These are phyloP conservation scores for Trifolium pratense DNA, from an alignment of 306 rosid species.

Conservation along the genomic window DNA sequence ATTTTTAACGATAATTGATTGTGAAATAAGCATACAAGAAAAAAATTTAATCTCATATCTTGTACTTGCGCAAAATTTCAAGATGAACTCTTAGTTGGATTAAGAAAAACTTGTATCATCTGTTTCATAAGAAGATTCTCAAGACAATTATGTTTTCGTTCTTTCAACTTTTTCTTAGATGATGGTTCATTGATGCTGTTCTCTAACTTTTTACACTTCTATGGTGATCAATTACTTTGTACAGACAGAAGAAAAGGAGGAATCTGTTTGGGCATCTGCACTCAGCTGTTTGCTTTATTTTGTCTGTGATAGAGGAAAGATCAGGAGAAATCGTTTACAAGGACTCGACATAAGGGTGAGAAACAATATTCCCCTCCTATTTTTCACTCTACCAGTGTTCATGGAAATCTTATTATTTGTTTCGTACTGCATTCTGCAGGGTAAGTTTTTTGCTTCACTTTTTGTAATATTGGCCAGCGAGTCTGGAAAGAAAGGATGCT, in stretches of 20 bases:
- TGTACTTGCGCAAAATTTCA: constrained; percentile 14
- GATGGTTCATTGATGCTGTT: constrained; percentile 19
- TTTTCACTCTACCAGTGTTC: constrained; percentile 25
- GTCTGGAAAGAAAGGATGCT: constrained; percentile 20
- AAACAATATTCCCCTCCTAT: constrained; percentile 23
- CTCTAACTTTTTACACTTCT: constrained; percentile 24
- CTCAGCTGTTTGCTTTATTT: constrained; percentile 98
- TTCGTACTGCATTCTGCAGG: constrained; percentile 32
- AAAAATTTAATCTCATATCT: constrained; percentile 9
- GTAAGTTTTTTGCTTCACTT: constrained; percentile 25
- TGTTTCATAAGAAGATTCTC: constrained; percentile 13
- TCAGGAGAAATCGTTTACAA: constrained; percentile 75
- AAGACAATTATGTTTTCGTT: constrained; percentile 10
- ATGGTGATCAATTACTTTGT: constrained; percentile 34
- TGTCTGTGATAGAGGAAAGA: constrained; percentile 92
- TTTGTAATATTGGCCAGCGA: constrained; percentile 5
- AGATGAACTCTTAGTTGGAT: constrained; percentile 11
- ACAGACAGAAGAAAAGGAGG: constrained; percentile 92
- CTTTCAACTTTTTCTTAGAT: constrained; percentile 20
- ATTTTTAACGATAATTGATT: constrained; percentile 5
- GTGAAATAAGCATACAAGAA: constrained; percentile 11
- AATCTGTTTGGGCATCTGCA: constrained; percentile 98
- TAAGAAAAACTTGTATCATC: neutral
- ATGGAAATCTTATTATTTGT: constrained; percentile 26
- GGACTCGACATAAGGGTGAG: constrained; percentile 99